Evolutionary conservation across 192 early-diverging fungal species (phyloP).

Genomic region (Coemansia aciculifera): DNA sequence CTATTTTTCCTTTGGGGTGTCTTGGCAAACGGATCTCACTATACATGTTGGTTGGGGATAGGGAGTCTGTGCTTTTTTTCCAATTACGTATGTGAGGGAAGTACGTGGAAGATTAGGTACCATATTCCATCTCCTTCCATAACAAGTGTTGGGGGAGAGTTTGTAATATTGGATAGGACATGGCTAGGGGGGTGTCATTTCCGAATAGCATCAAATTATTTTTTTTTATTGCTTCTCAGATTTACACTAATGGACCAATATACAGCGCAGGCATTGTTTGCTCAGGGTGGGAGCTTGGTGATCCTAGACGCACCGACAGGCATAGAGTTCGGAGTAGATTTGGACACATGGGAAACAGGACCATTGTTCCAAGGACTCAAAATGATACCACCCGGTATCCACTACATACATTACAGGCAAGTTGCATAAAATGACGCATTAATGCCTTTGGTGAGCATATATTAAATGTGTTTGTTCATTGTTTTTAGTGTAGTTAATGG

Average conservation of each 20-base stretch:
- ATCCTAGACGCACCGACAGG: constrained; percentile 77
- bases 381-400: constrained; percentile 90
- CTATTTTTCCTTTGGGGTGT: constrained; percentile 1
- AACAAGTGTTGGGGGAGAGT: not conserved
- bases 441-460: constrained; percentile 1
- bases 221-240: constrained; percentile 2
- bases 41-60: not conserved
- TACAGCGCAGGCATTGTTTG: constrained; percentile 75
- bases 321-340: constrained; percentile 89
- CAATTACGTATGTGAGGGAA: not conserved
- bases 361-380: constrained; percentile 90
- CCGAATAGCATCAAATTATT: not conserved
- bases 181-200: not conserved
- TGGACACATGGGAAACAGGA: constrained; percentile 86
- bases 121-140: not conserved
- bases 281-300: constrained; percentile 75
- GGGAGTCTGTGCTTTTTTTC: not conserved
- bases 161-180: not conserved
- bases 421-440: not conserved
- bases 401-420: constrained; percentile 89
- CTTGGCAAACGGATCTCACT: not conserved
- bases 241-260: constrained; percentile 71
- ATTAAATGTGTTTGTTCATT: constrained; percentile 2
- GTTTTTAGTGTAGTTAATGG: constrained; percentile 28
- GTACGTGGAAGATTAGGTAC: too few species aligned